These are phyloP conservation scores for Schoenoplectus triqueter DNA, from an alignment of 202 grass and related monocot genomes.

Conservation along the genomic window DNA sequence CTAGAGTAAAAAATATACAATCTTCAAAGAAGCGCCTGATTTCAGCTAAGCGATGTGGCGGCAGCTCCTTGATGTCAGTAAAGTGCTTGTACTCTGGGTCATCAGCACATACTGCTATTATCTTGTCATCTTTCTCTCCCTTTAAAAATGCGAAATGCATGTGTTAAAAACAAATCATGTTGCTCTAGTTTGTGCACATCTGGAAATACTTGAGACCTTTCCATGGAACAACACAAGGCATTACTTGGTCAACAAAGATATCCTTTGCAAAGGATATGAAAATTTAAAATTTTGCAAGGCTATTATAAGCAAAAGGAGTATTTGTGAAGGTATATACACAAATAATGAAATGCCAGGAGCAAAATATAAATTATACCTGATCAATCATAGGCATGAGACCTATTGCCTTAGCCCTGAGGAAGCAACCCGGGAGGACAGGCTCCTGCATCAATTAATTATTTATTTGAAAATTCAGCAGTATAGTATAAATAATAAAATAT, in stretches of 20 bases:
- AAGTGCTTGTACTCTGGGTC: constrained; percentile 93
- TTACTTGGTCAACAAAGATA: background rate
- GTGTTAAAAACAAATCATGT: background rate
- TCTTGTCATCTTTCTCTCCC: constrained; percentile 96
- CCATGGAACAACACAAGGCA: background rate
- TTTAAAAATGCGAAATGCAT: constrained; percentile 37
- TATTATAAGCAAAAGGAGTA: constrained; percentile 22
- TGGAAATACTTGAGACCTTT: background rate
- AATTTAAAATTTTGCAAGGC: background rate
- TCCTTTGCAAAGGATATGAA: background rate
- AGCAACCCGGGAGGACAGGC: constrained; percentile 86
- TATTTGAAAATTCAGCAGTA: constrained; percentile 10
- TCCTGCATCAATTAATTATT: constrained; percentile 50
- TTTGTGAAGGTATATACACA: background rate
- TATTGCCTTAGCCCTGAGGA: constrained; percentile 87
- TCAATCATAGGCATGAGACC: constrained; percentile 99
- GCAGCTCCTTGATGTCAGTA: constrained; percentile 90
- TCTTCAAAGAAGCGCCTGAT: constrained; percentile 98
- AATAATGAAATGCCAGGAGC: background rate
- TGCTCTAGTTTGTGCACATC: background rate
- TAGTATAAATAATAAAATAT: background rate
- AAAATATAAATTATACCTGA: constrained; percentile 57
- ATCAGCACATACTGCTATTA: constrained; percentile 95
- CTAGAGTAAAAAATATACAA: constrained; percentile 62
- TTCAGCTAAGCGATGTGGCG: constrained; percentile 93